These are phyloP conservation scores for Podila epigama DNA, from an alignment of 192 early-diverging fungal genomes.

Conservation along the genomic window DNA sequence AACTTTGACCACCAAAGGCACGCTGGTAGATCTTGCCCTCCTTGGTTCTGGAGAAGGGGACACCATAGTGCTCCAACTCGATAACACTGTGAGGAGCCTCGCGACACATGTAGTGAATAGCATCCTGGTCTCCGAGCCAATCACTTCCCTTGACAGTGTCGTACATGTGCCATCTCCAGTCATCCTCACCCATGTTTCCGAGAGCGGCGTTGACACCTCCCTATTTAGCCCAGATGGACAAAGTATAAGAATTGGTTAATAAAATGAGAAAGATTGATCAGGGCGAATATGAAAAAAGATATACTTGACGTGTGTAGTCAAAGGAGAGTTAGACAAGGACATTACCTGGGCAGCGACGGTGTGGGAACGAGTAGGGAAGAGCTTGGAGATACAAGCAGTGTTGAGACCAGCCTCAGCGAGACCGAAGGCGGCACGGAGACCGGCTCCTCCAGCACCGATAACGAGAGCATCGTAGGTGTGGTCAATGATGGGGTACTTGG, in stretches of 20 bases:
- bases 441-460: constrained; percentile 97
- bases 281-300: neutral
- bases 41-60: constrained; percentile 97
- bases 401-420: constrained; percentile 95
- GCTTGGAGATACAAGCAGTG: constrained; percentile 97
- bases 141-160: constrained; percentile 99
- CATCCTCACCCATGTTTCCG: constrained; percentile 99
- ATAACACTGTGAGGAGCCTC: constrained; percentile 95
- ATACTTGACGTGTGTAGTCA: no score
- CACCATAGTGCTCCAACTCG: constrained; percentile 98
- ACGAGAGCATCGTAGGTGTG: constrained; percentile 99
- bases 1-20: constrained; percentile 96
- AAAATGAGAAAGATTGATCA: neutral
- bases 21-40: constrained; percentile 99
- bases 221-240: constrained; percentile 24
- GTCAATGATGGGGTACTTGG: constrained; percentile 94
- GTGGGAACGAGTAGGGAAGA: constrained; percentile 98
- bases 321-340: neutral
- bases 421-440: constrained; percentile 97
- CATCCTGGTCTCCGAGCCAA: constrained; percentile 99
- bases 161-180: constrained; percentile 99
- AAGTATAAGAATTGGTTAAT: neutral
- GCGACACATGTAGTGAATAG: constrained; percentile 99
- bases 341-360: constrained; percentile 94
- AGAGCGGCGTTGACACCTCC: constrained; percentile 99